phyloP scores from a whole-genome alignment of 805 yeast species.

The Candida endomychidarum region DNA sequence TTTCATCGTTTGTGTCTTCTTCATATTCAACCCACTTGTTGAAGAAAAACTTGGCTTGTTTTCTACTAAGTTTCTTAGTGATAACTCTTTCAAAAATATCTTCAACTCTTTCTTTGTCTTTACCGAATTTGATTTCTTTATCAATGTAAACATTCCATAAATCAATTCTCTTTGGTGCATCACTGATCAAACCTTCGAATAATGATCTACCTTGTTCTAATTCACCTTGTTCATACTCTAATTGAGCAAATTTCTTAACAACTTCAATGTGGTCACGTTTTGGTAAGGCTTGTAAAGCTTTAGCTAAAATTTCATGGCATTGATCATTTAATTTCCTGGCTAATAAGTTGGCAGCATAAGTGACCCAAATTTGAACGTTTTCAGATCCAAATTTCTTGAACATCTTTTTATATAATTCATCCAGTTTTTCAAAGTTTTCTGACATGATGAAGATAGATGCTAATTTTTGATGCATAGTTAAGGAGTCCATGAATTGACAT shows the following conservation, averaged over 20 bases:
- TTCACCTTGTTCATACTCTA: conserved; percentile 86
- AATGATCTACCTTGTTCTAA: conserved; percentile 92
- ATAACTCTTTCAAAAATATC: conserved; percentile 81
- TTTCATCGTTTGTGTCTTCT: conserved; percentile 64
- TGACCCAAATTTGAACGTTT: conserved; percentile 71
- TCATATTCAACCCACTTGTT: conserved; percentile 87
- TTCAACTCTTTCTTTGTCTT: conserved; percentile 66
- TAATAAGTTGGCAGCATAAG: conserved; percentile 74
- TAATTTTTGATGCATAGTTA: conserved; percentile 75
- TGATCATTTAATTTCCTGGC: conserved; percentile 55
- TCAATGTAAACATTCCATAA: conserved; percentile 95
- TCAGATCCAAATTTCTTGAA: conserved; percentile 72
- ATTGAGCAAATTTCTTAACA: conserved; percentile 83
- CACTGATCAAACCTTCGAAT: conserved; percentile 87
- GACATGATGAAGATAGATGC: conserved; percentile 73
- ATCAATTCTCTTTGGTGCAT: conserved; percentile 89
- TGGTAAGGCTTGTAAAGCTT: conserved; percentile 69
- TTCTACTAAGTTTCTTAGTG: conserved; percentile 64
- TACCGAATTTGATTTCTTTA: conserved; percentile 73
- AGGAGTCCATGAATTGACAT: conserved; percentile 88
- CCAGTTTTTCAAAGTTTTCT: conserved; percentile 71
- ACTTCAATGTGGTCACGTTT: conserved; percentile 74
- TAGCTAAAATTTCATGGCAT: conserved; percentile 73
- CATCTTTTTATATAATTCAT: conserved; percentile 60
- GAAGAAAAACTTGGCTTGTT: conserved; percentile 93